phyloP scores from a whole-genome alignment of 805 yeast species.

The Metschnikowia chrysomelidarum region DNA sequence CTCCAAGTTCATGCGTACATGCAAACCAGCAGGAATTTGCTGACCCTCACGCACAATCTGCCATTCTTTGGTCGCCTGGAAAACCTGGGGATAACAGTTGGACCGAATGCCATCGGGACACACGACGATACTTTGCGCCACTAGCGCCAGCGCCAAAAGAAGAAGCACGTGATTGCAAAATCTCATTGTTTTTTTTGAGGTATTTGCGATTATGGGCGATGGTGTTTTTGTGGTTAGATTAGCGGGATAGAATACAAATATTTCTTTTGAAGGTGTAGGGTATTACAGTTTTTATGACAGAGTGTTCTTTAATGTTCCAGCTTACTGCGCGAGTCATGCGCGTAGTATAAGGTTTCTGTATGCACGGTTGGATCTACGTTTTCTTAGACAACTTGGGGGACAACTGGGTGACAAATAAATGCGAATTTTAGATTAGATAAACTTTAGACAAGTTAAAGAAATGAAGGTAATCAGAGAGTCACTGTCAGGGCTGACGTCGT shows the following conservation, averaged over 20 bases:
- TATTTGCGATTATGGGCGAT: background rate
- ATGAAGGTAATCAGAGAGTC: background rate
- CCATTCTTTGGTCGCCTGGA: constrained; percentile 70
- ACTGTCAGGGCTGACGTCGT: background rate
- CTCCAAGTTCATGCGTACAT: constrained; percentile 71
- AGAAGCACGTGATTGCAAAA: constrained; percentile 4
- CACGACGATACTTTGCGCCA: constrained; percentile 22
- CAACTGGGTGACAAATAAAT: too few species aligned
- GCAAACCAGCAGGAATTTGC: constrained; percentile 75
- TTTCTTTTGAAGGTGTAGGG: background rate
- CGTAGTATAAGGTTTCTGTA: too few species aligned
- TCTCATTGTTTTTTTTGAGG: constrained; percentile 3
- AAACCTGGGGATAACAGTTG: constrained; percentile 63
- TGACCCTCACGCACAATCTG: constrained; percentile 68
- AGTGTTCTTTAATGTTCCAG: constrained; percentile 4
- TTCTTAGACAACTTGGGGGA: too few species aligned
- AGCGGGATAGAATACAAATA: too few species aligned
- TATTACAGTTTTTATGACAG: background rate
- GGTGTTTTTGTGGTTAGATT: background rate
- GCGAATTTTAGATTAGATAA: too few species aligned
- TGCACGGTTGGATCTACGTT: too few species aligned
- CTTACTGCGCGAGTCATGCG: constrained; percentile 2
- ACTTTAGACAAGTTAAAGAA: background rate
- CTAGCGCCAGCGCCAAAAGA: constrained; percentile 8
- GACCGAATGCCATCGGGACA: constrained; percentile 42